Conservation (phyloP, 1,284 basidiomycete genomes). For the Pulveroboletus ridleyi region DNA sequence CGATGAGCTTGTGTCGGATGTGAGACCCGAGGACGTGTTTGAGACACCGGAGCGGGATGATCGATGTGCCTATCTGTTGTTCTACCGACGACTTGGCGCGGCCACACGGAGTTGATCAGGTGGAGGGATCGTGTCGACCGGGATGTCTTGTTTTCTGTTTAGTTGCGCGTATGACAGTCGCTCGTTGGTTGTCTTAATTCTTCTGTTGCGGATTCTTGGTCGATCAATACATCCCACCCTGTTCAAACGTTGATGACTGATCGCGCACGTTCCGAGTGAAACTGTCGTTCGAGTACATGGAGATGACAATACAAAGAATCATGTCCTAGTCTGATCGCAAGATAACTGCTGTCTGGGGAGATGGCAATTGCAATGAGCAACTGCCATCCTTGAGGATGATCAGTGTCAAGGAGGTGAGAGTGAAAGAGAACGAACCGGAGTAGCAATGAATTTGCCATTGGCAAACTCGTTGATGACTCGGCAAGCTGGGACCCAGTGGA, state of each 20-base stretch:
- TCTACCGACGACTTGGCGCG: constrained; percentile 66
- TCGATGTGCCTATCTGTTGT: constrained; percentile 87
- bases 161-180: background rate
- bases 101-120: constrained; percentile 24
- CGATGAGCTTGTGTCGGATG: constrained; percentile 87
- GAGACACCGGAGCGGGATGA: constrained; percentile 66
- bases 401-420: background rate
- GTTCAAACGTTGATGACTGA: background rate
- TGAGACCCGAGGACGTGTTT: constrained; percentile 83
- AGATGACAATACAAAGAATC: background rate
- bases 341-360: background rate
- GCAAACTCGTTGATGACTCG: background rate
- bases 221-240: background rate
- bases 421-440: background rate
- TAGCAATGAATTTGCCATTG: background rate
- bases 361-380: background rate
- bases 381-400: background rate
- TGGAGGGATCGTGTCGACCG: background rate
- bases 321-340: background rate
- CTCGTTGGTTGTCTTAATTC: background rate
- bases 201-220: background rate
- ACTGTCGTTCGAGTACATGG: too few species aligned
- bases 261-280: too few species aligned
- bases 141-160: background rate
- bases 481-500: background rate